Conservation (phyloP, 176 grass and related monocot genomes). For the Oryza nivara region DNA sequence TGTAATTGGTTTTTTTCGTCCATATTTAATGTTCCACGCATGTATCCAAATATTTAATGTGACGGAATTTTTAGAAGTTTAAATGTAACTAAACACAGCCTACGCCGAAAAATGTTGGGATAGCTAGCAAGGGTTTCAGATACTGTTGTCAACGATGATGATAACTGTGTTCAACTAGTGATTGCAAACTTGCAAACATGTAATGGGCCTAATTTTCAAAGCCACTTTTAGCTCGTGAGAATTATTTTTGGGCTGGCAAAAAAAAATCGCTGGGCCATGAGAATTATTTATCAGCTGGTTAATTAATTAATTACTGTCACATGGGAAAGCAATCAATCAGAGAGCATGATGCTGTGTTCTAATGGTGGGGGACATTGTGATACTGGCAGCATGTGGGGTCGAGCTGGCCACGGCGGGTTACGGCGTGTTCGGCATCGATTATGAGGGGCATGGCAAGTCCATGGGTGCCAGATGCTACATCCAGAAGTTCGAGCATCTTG, state of each 20-base stretch:
- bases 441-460: slow-evolving; percentile 85
- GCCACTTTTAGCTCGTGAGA: background rate
- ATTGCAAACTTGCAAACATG: too few relatives aligned
- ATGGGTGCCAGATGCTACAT: slow-evolving; percentile 81
- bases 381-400: slow-evolving; percentile 66
- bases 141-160: background rate
- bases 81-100: too few relatives aligned
- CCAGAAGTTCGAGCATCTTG: slow-evolving; percentile 65
- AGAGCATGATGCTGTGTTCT: slow-evolving; percentile 34
- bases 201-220: too few relatives aligned
- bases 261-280: too few relatives aligned
- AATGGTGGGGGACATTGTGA: slow-evolving; percentile 18
- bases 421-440: slow-evolving; percentile 82
- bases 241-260: too few relatives aligned
- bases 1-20: too few relatives aligned
- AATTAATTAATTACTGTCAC: background rate
- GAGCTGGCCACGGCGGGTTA: slow-evolving; percentile 60
- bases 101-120: background rate
- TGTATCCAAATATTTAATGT: too few relatives aligned
- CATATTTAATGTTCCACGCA: too few relatives aligned
- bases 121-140: background rate
- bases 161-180: background rate
- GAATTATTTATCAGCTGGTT: background rate
- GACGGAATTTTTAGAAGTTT: too few relatives aligned
- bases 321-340: background rate